Conservation (phyloP, 164 flowering plant species). For the Tetrastigma voinierianum region DNA sequence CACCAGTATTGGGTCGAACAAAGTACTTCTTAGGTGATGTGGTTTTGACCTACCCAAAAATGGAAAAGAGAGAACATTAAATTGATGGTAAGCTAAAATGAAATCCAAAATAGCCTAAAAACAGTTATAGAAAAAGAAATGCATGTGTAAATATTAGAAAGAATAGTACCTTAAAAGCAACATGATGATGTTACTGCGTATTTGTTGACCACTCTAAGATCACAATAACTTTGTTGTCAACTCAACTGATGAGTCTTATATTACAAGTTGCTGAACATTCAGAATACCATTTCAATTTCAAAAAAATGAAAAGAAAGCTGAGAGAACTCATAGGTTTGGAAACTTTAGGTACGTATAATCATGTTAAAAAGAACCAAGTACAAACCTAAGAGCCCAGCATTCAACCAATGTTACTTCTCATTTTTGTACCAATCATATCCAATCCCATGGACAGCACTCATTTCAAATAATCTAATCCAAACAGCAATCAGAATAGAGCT, state of each 20-base stretch:
- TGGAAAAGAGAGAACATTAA: neutral
- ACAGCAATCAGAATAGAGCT: too few relatives aligned
- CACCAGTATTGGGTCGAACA: constrained; percentile 87
- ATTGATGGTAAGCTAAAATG: neutral
- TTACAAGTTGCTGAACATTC: constrained; percentile 2
- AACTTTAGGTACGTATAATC: too few relatives aligned
- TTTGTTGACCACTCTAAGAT: constrained; percentile 84
- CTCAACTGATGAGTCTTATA: constrained; percentile 61
- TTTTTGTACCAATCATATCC: too few relatives aligned
- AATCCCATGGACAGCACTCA: too few relatives aligned
- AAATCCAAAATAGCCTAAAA: too few relatives aligned
- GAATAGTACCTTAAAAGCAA: constrained; percentile 83
- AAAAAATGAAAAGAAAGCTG: neutral
- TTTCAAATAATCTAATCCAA: too few relatives aligned
- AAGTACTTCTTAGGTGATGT: constrained; percentile 93
- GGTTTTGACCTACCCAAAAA: constrained; percentile 70
- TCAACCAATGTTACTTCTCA: too few relatives aligned
- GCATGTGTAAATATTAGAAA: neutral
- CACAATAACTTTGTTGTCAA: constrained; percentile 77
- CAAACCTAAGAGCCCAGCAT: too few relatives aligned
- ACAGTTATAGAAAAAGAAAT: neutral
- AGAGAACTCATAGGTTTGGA: neutral
- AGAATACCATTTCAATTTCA: neutral
- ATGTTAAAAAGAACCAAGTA: too few relatives aligned
- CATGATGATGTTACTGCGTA: constrained; percentile 72